These are phyloP conservation scores for Tuber melanosporum DNA, from an alignment of 495 filamentous ascomycete species.

Conservation along the genomic window DNA sequence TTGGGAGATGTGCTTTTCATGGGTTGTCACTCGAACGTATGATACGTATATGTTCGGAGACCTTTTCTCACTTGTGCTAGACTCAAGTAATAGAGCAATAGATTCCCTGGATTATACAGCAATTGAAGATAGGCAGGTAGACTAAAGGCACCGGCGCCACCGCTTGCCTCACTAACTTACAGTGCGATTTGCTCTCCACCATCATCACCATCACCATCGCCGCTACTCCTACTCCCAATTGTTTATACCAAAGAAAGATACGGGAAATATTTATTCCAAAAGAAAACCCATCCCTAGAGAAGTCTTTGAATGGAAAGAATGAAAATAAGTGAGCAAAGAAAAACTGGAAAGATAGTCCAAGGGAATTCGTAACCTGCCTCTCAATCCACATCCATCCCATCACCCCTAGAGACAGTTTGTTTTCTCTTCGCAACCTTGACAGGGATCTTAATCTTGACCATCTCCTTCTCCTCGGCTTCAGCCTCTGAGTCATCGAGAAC, in stretches of 20 bases:
- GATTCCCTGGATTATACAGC: not conserved
- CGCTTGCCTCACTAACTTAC: not conserved
- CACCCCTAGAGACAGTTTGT: constrained; percentile 19
- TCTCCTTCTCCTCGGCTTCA: constrained; percentile 27
- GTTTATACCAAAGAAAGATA: not conserved
- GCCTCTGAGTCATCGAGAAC: constrained; percentile 25
- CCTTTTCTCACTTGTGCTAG: not conserved
- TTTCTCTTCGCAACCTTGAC: constrained; percentile 35
- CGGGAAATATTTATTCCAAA: not conserved
- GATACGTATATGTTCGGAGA: not conserved
- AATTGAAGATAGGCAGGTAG: not conserved
- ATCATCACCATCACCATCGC: not conserved
- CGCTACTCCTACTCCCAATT: not conserved
- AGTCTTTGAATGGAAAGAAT: not conserved
- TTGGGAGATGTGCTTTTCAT: not conserved
- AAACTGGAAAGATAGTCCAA: not conserved
- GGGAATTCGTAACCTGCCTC: not conserved
- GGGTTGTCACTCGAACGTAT: not conserved
- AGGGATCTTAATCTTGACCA: constrained; percentile 27
- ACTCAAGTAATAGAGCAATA: not conserved
- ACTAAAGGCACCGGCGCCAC: not conserved
- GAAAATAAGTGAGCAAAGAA: not conserved
- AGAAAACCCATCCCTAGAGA: not conserved
- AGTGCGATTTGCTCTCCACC: not conserved
- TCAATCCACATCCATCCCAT: constrained; percentile 42